phyloP scores from a whole-genome alignment of 2,329 filamentous ascomycete species.

The Diplodia scrobiculata region DNA sequence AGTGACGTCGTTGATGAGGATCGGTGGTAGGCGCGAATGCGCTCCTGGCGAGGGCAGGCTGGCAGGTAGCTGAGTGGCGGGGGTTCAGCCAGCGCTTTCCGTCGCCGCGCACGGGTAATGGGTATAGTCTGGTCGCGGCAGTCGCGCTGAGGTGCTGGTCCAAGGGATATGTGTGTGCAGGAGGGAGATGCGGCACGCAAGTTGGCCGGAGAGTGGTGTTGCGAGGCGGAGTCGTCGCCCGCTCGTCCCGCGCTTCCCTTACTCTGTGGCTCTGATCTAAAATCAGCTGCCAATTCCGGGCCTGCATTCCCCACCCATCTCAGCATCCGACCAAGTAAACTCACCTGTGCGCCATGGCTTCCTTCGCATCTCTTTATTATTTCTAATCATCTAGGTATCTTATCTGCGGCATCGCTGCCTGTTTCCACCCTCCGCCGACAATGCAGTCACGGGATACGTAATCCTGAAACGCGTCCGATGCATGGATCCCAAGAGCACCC shows the following conservation, averaged over 20 bases:
- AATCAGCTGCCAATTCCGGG: constrained; percentile 15
- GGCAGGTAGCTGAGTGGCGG: constrained; percentile 11
- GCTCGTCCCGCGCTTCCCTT: constrained; percentile 14
- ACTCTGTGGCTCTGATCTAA: constrained; percentile 22
- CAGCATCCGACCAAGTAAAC: background rate
- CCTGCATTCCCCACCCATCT: constrained; percentile 1
- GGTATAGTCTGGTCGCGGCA: background rate
- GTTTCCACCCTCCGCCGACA: background rate
- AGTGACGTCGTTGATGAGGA: constrained; percentile 28
- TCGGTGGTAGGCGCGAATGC: constrained; percentile 25
- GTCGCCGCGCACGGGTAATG: constrained; percentile 4
- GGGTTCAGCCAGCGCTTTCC: background rate
- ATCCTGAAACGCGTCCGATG: constrained; percentile 17
- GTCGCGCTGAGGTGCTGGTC: constrained; percentile 1
- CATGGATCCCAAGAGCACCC: background rate
- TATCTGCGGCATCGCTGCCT: constrained; percentile 2
- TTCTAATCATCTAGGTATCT: constrained; percentile 14
- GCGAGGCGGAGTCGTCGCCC: constrained; percentile 30
- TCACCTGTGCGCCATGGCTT: background rate
- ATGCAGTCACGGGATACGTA: constrained; percentile 14
- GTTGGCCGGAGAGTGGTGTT: constrained; percentile 6
- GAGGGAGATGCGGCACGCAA: background rate
- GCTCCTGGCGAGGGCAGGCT: constrained; percentile 23
- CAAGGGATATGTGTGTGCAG: background rate
- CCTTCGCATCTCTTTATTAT: constrained; percentile 4